Percentiles rank a stretch among this genome's conserved stretches.
These are phyloP conservation scores for Pleurotus cornucopiae DNA, from an alignment of 768 basidiomycete genomes.

Conservation along the genomic window DNA sequence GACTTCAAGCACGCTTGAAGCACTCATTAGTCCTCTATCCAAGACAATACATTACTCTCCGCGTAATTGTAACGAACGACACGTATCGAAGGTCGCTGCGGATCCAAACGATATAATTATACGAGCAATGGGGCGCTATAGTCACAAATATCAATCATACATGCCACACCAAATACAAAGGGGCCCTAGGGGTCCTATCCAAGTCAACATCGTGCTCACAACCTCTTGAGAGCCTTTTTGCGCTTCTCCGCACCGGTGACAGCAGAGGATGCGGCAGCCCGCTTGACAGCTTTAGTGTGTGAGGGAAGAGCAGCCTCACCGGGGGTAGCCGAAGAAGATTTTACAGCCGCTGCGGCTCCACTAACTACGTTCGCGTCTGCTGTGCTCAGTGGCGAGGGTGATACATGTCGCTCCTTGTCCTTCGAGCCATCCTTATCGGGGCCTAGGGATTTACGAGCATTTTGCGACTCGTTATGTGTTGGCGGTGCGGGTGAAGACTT, in stretches of 20 bases:
- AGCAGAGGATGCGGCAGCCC: conserved; percentile 51
- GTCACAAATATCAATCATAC: background rate
- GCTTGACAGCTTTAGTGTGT: conserved; percentile 63
- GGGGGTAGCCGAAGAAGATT: conserved; percentile 27
- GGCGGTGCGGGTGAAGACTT: conserved; percentile 42
- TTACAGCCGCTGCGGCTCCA: conserved; percentile 25
- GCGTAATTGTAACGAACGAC: too few relatives aligned
- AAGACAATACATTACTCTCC: too few relatives aligned
- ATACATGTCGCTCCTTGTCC: conserved; percentile 58
- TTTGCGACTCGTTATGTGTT: conserved; percentile 24
- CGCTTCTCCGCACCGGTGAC: conserved; percentile 69
- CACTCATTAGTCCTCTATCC: too few relatives aligned
- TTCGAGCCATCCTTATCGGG: conserved; percentile 34
- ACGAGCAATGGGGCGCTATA: background rate
- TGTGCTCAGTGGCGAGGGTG: conserved; percentile 66
- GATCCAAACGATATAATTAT: conserved; percentile 2
- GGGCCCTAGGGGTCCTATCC: background rate
- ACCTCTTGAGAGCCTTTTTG: conserved; percentile 83
- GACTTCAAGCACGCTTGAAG: too few relatives aligned
- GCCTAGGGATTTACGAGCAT: conserved; percentile 24
- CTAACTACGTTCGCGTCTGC: conserved; percentile 65
- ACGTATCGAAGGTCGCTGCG: too few relatives aligned
- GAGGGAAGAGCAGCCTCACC: conserved; percentile 27
- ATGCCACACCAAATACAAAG: background rate
- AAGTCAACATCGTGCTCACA: conserved; percentile 32